A percentile compares a stretch with the other conserved stretches of the same genome.
Evolutionary conservation across 805 yeast genomes (phyloP).

Genomic region (Kazachstania martiniae): DNA sequence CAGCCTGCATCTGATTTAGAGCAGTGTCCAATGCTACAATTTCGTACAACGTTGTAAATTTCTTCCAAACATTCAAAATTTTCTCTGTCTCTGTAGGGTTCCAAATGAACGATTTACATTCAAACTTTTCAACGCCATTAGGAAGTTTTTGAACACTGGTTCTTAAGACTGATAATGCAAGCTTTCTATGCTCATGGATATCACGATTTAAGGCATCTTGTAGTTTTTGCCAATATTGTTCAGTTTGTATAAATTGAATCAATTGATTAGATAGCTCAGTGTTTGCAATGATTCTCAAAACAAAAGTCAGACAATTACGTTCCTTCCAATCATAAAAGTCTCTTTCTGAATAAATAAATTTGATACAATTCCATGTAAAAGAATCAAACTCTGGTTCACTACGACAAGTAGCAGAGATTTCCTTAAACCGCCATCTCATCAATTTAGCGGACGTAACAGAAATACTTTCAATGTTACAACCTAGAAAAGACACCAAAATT

Average conservation of each 20-base stretch:
- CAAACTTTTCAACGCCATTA: conserved; percentile 3
- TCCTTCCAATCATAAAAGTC: conserved; percentile 21
- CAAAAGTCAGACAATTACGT: conserved; percentile 39
- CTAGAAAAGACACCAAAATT: conserved; percentile 12
- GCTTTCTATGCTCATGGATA: conserved; percentile 60
- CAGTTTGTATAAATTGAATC: conserved; percentile 9
- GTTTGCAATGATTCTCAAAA: conserved; percentile 44
- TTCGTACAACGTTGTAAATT: conserved; percentile 65
- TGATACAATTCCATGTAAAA: conserved; percentile 39
- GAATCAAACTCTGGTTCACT: conserved; percentile 13
- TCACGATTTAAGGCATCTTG: conserved; percentile 45
- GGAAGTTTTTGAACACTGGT: conserved; percentile 41
- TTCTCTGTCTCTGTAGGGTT: conserved; percentile 25
- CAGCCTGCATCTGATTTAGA: conserved; percentile 75
- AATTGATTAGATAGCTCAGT: conserved; percentile 3
- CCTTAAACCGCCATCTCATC: conserved; percentile 44
- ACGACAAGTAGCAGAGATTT: conserved; percentile 19
- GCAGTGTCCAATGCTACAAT: conserved; percentile 79
- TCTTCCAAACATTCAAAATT: conserved; percentile 45
- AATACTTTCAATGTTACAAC: conserved; percentile 11
- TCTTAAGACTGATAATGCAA: conserved; percentile 54
- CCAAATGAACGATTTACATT: conserved; percentile 11
- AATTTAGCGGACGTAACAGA: conserved; percentile 11
- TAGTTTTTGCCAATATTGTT: conserved; percentile 44
- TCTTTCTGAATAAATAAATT: conserved; percentile 25